Conservation (phyloP, 225 moss, liverwort and hornwort genomes). For the Marchantia polymorpha region DNA sequence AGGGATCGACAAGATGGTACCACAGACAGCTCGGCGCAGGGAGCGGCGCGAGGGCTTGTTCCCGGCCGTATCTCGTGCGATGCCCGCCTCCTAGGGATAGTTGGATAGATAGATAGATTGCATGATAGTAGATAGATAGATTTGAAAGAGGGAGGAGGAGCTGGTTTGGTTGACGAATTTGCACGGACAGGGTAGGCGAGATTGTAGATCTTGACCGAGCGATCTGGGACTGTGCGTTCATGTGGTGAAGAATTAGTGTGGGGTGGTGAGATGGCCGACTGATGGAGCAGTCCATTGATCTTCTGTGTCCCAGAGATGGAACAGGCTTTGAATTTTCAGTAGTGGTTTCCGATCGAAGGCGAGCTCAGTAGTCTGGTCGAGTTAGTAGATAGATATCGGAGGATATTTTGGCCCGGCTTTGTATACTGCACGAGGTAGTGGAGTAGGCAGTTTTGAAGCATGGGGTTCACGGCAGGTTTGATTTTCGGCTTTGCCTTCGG, state of each 20-base stretch:
- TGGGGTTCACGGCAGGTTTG: slow-evolving; percentile 44
- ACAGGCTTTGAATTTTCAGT: slow-evolving; percentile 17
- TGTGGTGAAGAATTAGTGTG: neutral
- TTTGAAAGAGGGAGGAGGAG: neutral
- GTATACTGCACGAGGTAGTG: slow-evolving; percentile 9
- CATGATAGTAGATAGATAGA: neutral
- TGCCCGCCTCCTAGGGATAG: too few species aligned
- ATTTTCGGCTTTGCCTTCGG: slow-evolving; percentile 43
- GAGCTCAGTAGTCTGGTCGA: neutral
- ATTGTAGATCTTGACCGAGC: slow-evolving; percentile 12
- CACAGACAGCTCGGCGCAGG: too few species aligned
- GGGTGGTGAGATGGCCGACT: slow-evolving; percentile 12
- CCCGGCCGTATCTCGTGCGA: too few species aligned
- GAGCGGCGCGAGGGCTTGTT: too few species aligned
- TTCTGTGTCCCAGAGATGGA: neutral
- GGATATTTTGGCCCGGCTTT: neutral
- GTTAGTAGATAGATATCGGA: neutral
- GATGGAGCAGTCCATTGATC: neutral
- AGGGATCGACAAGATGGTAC: too few species aligned
- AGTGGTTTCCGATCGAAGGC: neutral
- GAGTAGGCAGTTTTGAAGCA: slow-evolving; percentile 14
- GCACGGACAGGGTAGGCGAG: neutral
- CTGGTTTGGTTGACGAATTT: neutral
- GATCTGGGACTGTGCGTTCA: neutral
- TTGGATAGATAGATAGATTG: too few species aligned